A percentile compares a stretch with the other conserved stretches of the same genome.
Conservation (phyloP, 352 stramenopile genomes). For the Phytophthora chlamydospora region DNA sequence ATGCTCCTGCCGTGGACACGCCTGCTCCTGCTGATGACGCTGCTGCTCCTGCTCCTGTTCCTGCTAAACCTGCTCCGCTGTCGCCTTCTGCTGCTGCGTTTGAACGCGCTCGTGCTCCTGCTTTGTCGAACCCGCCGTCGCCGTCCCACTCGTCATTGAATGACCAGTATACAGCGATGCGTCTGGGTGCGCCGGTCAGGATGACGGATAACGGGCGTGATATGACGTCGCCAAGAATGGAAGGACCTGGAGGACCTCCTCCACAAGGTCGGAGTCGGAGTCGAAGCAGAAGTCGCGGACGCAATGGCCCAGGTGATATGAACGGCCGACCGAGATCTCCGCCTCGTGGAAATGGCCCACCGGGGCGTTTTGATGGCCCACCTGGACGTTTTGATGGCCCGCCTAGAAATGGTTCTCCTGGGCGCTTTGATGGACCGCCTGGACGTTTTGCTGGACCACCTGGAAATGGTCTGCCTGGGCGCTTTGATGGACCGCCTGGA, state of each 20-base stretch:
- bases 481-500: slow-evolving; percentile 11
- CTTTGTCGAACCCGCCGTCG: slow-evolving; percentile 27
- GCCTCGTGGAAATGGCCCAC: background rate
- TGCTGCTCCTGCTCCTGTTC: slow-evolving; percentile 16
- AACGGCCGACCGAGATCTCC: slow-evolving; percentile 32
- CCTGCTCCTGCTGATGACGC: slow-evolving; percentile 3
- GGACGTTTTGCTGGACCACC: slow-evolving; percentile 3
- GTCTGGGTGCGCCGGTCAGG: slow-evolving; percentile 17
- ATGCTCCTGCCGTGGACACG: slow-evolving; percentile 5
- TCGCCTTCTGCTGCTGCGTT: slow-evolving; percentile 35
- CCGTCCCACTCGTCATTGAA: slow-evolving; percentile 20
- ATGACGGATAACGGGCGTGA: slow-evolving; percentile 40
- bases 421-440: slow-evolving; percentile 5
- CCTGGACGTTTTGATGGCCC: background rate
- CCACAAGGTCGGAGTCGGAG: slow-evolving; percentile 27
- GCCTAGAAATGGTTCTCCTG: background rate
- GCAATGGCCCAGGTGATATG: slow-evolving; percentile 31
- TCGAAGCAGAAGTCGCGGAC: slow-evolving; percentile 48
- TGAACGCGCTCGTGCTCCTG: slow-evolving; percentile 31
- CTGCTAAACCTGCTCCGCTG: too few relatives aligned
- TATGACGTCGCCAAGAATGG: slow-evolving; percentile 36
- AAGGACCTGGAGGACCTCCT: slow-evolving; percentile 5
- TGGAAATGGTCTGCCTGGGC: slow-evolving; percentile 18
- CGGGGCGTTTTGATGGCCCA: too few relatives aligned
- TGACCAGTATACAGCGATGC: slow-evolving; percentile 40